Evolutionary conservation across 1,139 yeast species (phyloP), one percentile per base, ranked within the genome.

Genomic region (Yamadazyma diospyri): DNA sequence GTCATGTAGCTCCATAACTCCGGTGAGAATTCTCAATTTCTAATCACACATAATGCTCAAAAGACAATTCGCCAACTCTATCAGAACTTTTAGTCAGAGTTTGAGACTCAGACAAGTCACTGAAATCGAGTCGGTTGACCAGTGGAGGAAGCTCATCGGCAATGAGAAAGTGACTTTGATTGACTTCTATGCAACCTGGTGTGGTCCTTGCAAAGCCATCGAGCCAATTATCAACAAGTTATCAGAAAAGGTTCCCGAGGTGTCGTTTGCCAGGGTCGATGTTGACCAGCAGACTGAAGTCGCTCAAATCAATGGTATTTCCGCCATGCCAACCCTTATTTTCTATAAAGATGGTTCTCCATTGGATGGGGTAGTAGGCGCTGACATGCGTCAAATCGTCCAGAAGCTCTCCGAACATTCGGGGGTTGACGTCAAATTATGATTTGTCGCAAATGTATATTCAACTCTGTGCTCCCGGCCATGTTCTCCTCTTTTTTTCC

Each of bases 281-380:
- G 48, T 46, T 9, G 50, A 88, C 54, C 78, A 81, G 56, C 68
- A 79, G 45, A 72, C 82, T 29, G 81, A 77, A 15, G 73, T 87
- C 47, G 94, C 95, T 37, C 75, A 76, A 50, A 75, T 80, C 47
- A 75, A 80, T 62, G 84, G 76, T 50, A 71, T 88, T 50, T 67
- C 83, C 38, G 83, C 95, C 42, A 87, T 88, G 96, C 97, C 97
- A 58, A 88, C 97, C 38, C 61, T 88, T 43, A 61, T 85, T 41
- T 78, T 85, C 61, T 79, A 77, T 75, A 86, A 84, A 72, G 69
- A 69, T 43, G 95, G 95, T 47, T 62, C 78, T 62, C 72, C 74
- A 50, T 71, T 85, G 41, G 77, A 73, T 51, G 82, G 77, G 58
- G 82, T 87, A 37, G 76, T 86, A 48, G 96, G 96, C 57, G 95